Evolutionary conservation across 805 yeast genomes (phyloP).

Genomic region (Schwanniomyces yamadae): DNA sequence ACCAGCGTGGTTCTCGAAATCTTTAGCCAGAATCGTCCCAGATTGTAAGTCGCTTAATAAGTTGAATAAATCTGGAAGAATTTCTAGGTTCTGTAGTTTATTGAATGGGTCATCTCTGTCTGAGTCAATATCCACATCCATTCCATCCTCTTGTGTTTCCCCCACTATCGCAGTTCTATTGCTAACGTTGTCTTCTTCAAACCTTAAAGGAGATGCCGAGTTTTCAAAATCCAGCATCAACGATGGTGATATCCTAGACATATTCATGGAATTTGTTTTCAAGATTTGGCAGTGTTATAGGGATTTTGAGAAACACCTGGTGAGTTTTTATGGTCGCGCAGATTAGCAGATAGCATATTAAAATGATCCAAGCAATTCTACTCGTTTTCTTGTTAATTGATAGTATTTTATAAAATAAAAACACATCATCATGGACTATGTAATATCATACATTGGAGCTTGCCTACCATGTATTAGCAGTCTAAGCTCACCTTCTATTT

Average conservation of each 20-base stretch:
- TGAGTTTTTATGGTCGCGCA: too few species aligned
- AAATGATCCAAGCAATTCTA: too few species aligned
- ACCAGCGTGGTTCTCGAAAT: conserved; percentile 43
- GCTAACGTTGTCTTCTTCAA: not conserved
- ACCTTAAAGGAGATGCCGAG: not conserved
- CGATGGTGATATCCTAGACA: not conserved
- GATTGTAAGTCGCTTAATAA: conserved; percentile 33
- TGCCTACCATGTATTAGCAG: conserved; percentile 50
- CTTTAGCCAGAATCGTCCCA: conserved; percentile 40
- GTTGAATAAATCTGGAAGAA: conserved; percentile 37
- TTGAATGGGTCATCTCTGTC: conserved; percentile 11
- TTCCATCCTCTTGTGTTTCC: conserved; percentile 7
- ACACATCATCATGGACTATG: conserved; percentile 18
- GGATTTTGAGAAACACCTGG: too few species aligned
- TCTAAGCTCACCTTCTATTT: conserved; percentile 51
- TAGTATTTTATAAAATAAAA: not conserved
- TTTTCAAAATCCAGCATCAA: not conserved
- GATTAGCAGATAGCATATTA: too few species aligned
- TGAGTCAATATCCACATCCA: conserved; percentile 11
- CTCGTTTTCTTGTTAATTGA: too few species aligned
- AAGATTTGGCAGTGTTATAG: not conserved
- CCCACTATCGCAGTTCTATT: not conserved
- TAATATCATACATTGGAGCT: conserved; percentile 18
- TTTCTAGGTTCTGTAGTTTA: conserved; percentile 29
- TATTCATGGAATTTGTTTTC: too few species aligned